Percentiles rank a stretch among this genome's conserved stretches.
Conservation (phyloP, 345 rosid genomes). For the Melaleuca alternifolia region DNA sequence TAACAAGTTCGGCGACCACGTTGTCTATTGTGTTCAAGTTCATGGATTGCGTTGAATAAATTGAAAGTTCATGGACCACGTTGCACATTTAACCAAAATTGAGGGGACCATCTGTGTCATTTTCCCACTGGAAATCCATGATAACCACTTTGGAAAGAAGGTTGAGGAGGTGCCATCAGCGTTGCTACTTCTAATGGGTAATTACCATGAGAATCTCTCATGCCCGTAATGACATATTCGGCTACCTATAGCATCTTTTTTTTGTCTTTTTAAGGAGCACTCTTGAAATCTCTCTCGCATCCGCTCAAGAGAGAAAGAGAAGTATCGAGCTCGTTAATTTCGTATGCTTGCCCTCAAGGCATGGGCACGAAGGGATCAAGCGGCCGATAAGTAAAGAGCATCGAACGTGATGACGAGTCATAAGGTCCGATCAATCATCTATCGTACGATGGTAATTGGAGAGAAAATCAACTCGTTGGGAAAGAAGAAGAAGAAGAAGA, state of each 20-base stretch:
- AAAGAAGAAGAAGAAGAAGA: not conserved
- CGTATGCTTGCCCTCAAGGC: not conserved
- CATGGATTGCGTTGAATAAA: too few relatives aligned
- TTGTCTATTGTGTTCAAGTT: too few relatives aligned
- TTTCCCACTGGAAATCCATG: not conserved
- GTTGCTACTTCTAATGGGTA: not conserved
- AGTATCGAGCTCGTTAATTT: not conserved
- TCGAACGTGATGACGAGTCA: not conserved
- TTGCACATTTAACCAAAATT: too few relatives aligned
- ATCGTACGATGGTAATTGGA: not conserved
- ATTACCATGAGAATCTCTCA: not conserved
- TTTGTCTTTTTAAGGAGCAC: not conserved
- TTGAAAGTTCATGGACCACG: too few relatives aligned
- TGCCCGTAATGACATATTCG: not conserved
- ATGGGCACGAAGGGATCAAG: not conserved
- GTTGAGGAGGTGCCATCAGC: not conserved
- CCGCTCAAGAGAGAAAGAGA: not conserved
- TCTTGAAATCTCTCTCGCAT: not conserved
- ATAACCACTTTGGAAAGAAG: not conserved
- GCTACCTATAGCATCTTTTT: not conserved
- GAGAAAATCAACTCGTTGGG: not conserved
- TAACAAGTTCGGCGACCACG: too few relatives aligned
- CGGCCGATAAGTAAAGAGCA: not conserved
- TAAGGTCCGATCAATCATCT: not conserved
- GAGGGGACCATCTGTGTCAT: too few relatives aligned